Conservation (phyloP, 164 flowering plant species). For the Litsea cubeba region DNA sequence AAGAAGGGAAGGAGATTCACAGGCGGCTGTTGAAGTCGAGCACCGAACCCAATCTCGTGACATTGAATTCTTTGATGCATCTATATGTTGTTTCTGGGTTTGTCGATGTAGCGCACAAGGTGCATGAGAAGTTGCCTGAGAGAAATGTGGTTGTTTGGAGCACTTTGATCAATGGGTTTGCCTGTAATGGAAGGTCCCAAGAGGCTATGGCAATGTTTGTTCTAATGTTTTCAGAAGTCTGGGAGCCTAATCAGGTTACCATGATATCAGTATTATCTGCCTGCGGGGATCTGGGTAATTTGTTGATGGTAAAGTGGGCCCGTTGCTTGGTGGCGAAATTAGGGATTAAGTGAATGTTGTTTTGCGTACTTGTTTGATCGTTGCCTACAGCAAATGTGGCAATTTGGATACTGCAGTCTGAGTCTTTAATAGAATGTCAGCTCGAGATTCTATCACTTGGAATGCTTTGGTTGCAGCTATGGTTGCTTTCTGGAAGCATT, state of each 20-base stretch:
- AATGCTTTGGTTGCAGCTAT: too few relatives aligned
- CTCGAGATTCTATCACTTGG: too few relatives aligned
- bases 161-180: conserved; percentile 4
- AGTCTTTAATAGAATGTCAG: too few relatives aligned
- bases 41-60: neutral
- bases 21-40: neutral
- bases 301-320: neutral
- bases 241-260: conserved; percentile 4
- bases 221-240: neutral
- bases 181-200: neutral
- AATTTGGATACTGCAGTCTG: too few relatives aligned
- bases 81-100: neutral
- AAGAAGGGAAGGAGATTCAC: conserved; percentile 6
- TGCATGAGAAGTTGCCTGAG: conserved; percentile 5
- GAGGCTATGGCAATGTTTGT: conserved; percentile 4
- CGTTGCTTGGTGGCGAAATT: conserved; percentile 1
- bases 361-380: neutral
- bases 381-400: too few relatives aligned
- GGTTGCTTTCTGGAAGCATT: too few relatives aligned
- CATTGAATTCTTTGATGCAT: neutral
- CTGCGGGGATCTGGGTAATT: neutral
- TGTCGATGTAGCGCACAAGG: neutral
- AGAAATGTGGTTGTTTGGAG: conserved; percentile 14
- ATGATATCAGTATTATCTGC: neutral
- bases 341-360: conserved; percentile 3